These are phyloP conservation scores for Carex cristatella DNA, from an alignment of 176 grass and related monocot genomes.

Conservation along the genomic window DNA sequence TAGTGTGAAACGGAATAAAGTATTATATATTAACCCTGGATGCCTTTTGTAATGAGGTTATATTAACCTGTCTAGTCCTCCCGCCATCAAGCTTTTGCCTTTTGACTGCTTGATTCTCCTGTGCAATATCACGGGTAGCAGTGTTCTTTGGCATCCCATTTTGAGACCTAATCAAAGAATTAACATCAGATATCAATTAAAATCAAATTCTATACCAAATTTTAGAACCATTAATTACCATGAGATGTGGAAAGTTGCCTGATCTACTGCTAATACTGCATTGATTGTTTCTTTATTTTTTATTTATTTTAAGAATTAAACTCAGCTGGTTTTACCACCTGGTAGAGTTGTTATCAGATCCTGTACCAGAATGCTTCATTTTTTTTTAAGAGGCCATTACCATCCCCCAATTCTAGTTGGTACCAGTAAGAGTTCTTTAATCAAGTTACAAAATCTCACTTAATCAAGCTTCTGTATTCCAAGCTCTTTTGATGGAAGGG, in stretches of 20 bases:
- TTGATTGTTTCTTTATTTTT: not conserved
- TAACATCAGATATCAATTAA: not conserved
- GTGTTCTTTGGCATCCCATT: conserved; percentile 17
- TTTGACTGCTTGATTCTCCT: conserved; percentile 86
- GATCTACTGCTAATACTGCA: not conserved
- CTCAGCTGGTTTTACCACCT: not conserved
- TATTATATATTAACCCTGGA: not conserved
- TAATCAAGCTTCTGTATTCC: conserved; percentile 43
- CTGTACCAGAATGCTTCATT: not conserved
- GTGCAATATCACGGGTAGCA: conserved; percentile 38
- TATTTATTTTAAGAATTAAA: not conserved
- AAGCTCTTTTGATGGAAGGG: conserved; percentile 26
- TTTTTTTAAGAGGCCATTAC: not conserved
- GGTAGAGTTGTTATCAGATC: not conserved
- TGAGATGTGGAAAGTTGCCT: not conserved
- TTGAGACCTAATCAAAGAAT: conserved; percentile 1
- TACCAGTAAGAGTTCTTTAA: not conserved
- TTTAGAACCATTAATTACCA: not conserved
- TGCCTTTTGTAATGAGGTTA: not conserved
- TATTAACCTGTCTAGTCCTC: conserved; percentile 60
- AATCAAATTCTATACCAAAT: not conserved
- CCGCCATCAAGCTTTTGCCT: conserved; percentile 84
- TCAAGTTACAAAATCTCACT: conserved; percentile 33
- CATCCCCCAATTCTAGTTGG: not conserved
- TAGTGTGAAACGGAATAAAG: not conserved